Evolutionary conservation across 768 basidiomycete species (phyloP), one percentile per base, ranked within the genome.

Genomic region (Clitopilus passeckerianus): DNA sequence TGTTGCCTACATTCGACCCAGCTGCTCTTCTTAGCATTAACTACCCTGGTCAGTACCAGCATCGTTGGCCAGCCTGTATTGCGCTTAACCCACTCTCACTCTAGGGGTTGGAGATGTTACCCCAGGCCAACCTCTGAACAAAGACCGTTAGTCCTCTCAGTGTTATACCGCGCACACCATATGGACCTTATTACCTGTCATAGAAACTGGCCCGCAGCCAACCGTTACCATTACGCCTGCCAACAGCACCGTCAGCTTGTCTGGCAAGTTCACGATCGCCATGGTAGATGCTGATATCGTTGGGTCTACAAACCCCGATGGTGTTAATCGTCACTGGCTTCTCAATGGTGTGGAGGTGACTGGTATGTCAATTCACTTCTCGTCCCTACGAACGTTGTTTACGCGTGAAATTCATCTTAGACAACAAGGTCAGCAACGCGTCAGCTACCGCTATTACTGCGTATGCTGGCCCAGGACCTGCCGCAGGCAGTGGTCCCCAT

Each of bases 281-380:
- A 89, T 94, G 89, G 80, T 85, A 30, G 91, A 94, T 65, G 88
- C 89, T 12, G 85, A 84, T 60, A 67, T 81, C 22, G 86, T 87
- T 35, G 90, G 90, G 37, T 73, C 81, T 53, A 78, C 87, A 63
- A 73, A 84, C 57, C 70, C 78, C 35, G 71, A 75, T 8, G 86
- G 84, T 18, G 84, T 86, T 63, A 90, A 84, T 54, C 81, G 89
- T 57, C 92, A 93, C 75, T 93, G 90, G 91, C 82, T 93, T 53
- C 83, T 86, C 61, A 91, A 92, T 69, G 76, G 80, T 22, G 89
- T 82, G 16, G 77, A 75, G 3, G 59, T 88, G 41, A 64, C 68
- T 22, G 73, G 85, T 84, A 62, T 30, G 65, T 41, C 24, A 8
- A 37, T 33, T 16, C 22, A 16, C n/a, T 34, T 6, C 53, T 6